A percentile compares a stretch with the other conserved stretches of the same genome.
Evolutionary conservation across 208 protist species (phyloP).

Genomic region (Acanthamoeba lenticulata): DNA sequence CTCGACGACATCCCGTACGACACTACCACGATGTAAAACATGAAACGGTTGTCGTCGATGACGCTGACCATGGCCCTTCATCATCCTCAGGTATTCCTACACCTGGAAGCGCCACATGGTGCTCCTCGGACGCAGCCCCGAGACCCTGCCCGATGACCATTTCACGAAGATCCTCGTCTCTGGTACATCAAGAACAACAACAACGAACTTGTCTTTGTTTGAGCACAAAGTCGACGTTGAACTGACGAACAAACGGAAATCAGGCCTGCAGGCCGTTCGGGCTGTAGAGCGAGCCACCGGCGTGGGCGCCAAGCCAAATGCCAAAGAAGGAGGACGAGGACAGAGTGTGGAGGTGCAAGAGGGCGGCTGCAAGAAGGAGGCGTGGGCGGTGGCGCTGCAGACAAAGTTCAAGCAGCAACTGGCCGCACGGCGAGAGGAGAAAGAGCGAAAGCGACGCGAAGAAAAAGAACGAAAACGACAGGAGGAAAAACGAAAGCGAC

Average conservation of each 20-base stretch:
- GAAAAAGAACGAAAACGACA: not conserved
- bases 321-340: too few species aligned
- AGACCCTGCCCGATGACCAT: not conserved
- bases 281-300: not conserved
- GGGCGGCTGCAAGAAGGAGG: too few species aligned
- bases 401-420: not conserved
- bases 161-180: not conserved
- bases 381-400: not conserved
- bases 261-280: not conserved
- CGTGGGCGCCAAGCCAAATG: not conserved
- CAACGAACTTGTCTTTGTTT: too few species aligned
- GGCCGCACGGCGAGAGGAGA: not conserved
- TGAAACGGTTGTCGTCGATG: not conserved
- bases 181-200: not conserved
- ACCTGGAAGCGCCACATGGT: not conserved
- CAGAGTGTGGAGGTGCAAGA: too few species aligned
- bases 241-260: not conserved
- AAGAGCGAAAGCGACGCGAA: not conserved
- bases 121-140: not conserved
- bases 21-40: not conserved
- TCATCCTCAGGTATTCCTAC: not conserved
- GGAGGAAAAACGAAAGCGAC: not conserved
- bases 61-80: not conserved
- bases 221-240: not conserved
- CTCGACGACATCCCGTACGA: slow-evolving; percentile 10